phyloP scores from a whole-genome alignment of 306 rosid species.

The Begonia masoniana region DNA sequence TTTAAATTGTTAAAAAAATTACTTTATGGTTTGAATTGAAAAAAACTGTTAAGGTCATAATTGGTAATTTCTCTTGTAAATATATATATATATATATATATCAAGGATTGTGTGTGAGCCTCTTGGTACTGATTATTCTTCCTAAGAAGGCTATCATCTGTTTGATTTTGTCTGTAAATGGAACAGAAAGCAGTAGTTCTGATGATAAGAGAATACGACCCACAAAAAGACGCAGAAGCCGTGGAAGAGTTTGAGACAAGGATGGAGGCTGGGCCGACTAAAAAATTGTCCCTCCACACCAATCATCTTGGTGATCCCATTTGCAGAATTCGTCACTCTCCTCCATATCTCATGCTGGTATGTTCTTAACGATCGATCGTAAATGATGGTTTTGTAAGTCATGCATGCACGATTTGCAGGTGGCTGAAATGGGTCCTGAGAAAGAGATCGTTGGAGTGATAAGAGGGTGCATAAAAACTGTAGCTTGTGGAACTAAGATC shows the following conservation, averaged over 20 bases:
- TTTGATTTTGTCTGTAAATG: no score
- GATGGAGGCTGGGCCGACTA: constrained; percentile 62
- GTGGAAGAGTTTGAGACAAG: constrained; percentile 70
- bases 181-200: no score
- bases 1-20: no score
- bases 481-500: constrained; percentile 22
- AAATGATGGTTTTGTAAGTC: neutral
- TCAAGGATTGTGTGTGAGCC: no score
- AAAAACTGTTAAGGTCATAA: no score
- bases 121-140: no score
- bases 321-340: constrained; percentile 70
- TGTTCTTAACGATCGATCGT: neutral
- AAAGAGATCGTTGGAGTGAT: constrained; percentile 64
- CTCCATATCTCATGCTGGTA: constrained; percentile 79
- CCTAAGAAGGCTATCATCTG: no score
- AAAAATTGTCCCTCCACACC: constrained; percentile 66
- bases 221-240: constrained; percentile 43
- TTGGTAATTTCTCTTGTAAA: no score
- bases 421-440: constrained; percentile 72
- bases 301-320: constrained; percentile 87
- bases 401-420: constrained; percentile 20
- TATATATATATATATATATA: no score
- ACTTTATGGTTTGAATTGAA: no score
- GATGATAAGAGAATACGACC: constrained; percentile 45
- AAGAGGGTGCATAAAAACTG: constrained; percentile 84